Evolutionary conservation across 2,329 filamentous ascomycete species (phyloP).

Genomic region (Aspergillus alliaceus): DNA sequence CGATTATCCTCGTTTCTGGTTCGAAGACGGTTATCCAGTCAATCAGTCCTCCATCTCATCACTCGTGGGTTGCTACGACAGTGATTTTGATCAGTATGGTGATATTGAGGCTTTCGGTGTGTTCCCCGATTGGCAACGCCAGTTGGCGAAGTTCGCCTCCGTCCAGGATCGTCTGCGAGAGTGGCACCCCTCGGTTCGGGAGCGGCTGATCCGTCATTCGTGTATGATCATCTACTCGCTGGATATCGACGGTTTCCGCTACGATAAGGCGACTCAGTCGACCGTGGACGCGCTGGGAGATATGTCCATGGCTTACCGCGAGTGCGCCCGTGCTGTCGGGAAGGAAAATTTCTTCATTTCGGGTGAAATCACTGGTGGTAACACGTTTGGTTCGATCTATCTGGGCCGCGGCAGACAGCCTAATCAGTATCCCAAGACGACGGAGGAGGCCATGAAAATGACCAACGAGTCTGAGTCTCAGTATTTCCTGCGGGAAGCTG

Average conservation of each 20-base stretch:
- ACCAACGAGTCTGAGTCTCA: constrained; percentile 45
- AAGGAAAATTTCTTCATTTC: constrained; percentile 66
- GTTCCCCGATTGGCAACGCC: constrained; percentile 63
- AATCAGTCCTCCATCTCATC: constrained; percentile 46
- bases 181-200: constrained; percentile 59
- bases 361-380: constrained; percentile 64
- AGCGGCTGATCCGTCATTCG: constrained; percentile 60
- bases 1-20: constrained; percentile 62
- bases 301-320: constrained; percentile 57
- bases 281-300: constrained; percentile 62
- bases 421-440: constrained; percentile 50
- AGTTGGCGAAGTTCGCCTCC: constrained; percentile 65
- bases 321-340: constrained; percentile 56
- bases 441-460: constrained; percentile 50
- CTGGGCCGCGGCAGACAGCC: constrained; percentile 62
- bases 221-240: constrained; percentile 63
- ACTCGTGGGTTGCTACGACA: constrained; percentile 60
- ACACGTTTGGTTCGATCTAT: constrained; percentile 61
- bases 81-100: constrained; percentile 66
- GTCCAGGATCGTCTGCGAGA: constrained; percentile 67
- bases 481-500: constrained; percentile 55
- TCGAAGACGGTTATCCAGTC: constrained; percentile 56
- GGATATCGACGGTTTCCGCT: constrained; percentile 67
- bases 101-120: constrained; percentile 65
- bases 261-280: constrained; percentile 66